A percentile compares a stretch with the other conserved stretches of the same genome.
Conservation (phyloP, 768 basidiomycete genomes). For the Galerina marginata region DNA sequence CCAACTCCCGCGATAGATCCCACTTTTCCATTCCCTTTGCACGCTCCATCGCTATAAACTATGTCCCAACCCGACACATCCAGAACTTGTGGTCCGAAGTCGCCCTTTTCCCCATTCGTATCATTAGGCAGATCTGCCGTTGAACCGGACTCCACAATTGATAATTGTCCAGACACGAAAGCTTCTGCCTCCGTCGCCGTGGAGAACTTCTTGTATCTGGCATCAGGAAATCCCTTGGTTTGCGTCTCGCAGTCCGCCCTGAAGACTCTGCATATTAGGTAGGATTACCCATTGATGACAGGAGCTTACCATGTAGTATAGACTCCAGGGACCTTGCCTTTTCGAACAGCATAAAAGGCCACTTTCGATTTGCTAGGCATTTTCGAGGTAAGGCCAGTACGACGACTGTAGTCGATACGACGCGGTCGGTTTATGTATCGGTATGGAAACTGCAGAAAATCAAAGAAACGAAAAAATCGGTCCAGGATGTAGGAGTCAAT, state of each 20-base stretch:
- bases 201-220: slow-evolving; percentile 72
- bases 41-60: slow-evolving; percentile 90
- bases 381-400: neutral
- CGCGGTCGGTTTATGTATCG: too few species aligned
- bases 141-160: neutral
- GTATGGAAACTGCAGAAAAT: too few species aligned
- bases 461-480: too few species aligned
- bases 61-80: slow-evolving; percentile 46
- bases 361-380: slow-evolving; percentile 39
- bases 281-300: neutral
- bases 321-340: slow-evolving; percentile 68
- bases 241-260: slow-evolving; percentile 80
- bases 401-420: neutral
- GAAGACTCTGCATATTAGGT: slow-evolving; percentile 6
- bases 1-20: slow-evolving; percentile 82
- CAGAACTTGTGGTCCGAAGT: slow-evolving; percentile 26
- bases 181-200: slow-evolving; percentile 60
- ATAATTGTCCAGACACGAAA: slow-evolving; percentile 44
- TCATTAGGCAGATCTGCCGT: slow-evolving; percentile 13
- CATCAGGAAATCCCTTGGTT: slow-evolving; percentile 64
- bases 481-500: too few species aligned
- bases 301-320: slow-evolving; percentile 69
- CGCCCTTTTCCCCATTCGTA: slow-evolving; percentile 40
- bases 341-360: slow-evolving; percentile 76
- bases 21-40: slow-evolving; percentile 76